Base-by-base conservation (phyloP, 2,329 filamentous ascomycete genomes). In the Colletotrichum sansevieriae region DNA sequence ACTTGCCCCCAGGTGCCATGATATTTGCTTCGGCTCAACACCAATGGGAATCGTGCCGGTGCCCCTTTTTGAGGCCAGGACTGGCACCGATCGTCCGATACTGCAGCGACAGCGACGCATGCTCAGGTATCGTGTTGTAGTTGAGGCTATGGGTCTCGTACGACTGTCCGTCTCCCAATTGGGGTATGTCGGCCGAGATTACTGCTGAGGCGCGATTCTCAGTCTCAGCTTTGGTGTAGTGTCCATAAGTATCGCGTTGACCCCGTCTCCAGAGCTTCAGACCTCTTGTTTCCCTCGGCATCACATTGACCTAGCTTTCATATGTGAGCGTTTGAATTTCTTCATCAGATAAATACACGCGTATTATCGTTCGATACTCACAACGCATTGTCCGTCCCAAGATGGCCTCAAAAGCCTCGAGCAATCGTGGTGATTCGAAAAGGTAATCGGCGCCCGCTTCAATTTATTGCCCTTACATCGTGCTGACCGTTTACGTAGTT, bases 161-260 rank as follows among this genome's bases (percentile, higher is more conserved):
- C 49, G 49, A 54, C 49, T 54, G 18, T 15, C 29, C 49, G 18
- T n/a, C 29, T 29, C 49, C 49, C 49, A 18, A 54, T 54, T 54
- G n/a, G 49, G 49, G 49, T 12, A 54, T 35, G 25, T n/a, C 49
- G 49, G 29, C 49, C 49, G 49, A 54, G 49, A 54, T 54, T 51
- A 22, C 47, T 54, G 10, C 35, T 33, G 15, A 54, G 37, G 12
- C 49, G 35, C 29, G 49, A 54, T 29, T 37, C 25, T 18, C 12
- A 33, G 25, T 37, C 49, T 54, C 35, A 18, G 25, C 35, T 51
- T 33, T 33, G 47, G 47, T 22, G n/a, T 1, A 20, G 4, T 29
- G 35, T 29, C 29, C 49, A 54, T 54, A 54, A 54, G 49, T 54
- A 54, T 54, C 4, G 49, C 25, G 13, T 54, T 29, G 49, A 11